Evolutionary conservation across 345 rosid genomes (phyloP), one percentile per base, ranked within the genome.

Genomic region (Chamaenerion angustifolium): DNA sequence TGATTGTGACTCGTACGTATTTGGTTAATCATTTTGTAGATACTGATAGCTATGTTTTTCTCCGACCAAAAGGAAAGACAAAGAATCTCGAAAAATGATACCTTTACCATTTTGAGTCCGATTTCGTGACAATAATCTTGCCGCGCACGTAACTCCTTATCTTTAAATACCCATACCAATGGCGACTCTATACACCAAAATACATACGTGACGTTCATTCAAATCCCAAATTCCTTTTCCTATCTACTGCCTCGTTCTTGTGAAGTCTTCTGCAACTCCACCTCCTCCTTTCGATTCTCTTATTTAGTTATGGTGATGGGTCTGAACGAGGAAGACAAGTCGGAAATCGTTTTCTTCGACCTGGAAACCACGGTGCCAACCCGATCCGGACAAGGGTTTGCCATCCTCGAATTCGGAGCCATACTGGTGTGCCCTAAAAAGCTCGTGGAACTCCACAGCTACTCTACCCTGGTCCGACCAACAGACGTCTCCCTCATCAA

Each of bases 341-440:
- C 86, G 13, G 89, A 83, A 60, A 90, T 90, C 10, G 95, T 68
- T 8, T 90, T 90, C 85, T 86, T 90, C 67, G 96, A 90, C 64
- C 21, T 87, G 0, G 98, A 90, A 54, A 90, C 98, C 11, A 90
- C 98, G 0, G 64, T 81, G 3, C 98, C 96, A 0, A 57, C 49
- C 40, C 71, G 79, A 10, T 8, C 72, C 0, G 82, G 95, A 11
- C 92, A 86, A 69, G 61, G 74, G 13, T 70, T 49, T 48, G 77
- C 77, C 16, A 65, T 90, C 19, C 79, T 83, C 0, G 98, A 90
- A 68, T 90, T 90, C 56, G 98, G 98, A 43, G 70, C 96, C 43
- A 90, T 90, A 44, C 72, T 86, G 43, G 87, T 90, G 1, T 87
- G 98, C 64, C 80, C 98, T 2, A 71, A 63, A 65, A 86, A 64